Base-by-base conservation (phyloP, 768 basidiomycete genomes). In the Leccinum imitatum region DNA sequence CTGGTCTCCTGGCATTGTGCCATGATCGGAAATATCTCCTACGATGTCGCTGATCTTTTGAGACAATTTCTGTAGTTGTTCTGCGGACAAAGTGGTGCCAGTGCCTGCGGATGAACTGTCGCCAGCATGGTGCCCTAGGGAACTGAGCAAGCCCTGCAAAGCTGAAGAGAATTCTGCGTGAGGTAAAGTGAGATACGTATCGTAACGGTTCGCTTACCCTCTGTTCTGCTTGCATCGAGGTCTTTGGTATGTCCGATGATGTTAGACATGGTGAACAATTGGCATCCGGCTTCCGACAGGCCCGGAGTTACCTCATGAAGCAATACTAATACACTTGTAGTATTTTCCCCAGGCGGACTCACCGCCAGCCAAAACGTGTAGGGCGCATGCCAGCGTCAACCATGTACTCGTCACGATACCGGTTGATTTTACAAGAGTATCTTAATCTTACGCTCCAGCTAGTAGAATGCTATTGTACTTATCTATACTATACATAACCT, bases 11-110 rank as follows among this genome's bases (percentile, higher is more conserved):
- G 77, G 75, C 8, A 72, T 66, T 52, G 67, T 66, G 25, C 67
- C 73, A 44, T 70, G 67, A 52, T 79, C 78, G 44, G 75, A 77
- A 14, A 82, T 84, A 21, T 87, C 75, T 17, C 59, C 67, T 6
- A 75, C 46, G 13, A 91, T 69, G 63, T 89, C 80, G 17, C 75
- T 78, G 14, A 91, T 75, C 69, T 82, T 87, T 57, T 84, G 79
- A 3, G 87, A 84, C 23, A 91, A 69, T 61, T 75, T 81, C 59
- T 76, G 73, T 21, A 85, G 71, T 56, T 82, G 82, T 53, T 85
- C 83, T 52, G 78, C 68, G 19, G 79, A 76, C 41, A 82, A 59
- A 31, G 77, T 78, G 27, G 64, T 9, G 41, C 51, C 52, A n/a
- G n/a, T n/a, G n/a, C n/a, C n/a, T 6, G 66, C 35, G 10, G 60